phyloP scores from a whole-genome alignment of 805 yeast genomes.

The Myxozyma geophila region DNA sequence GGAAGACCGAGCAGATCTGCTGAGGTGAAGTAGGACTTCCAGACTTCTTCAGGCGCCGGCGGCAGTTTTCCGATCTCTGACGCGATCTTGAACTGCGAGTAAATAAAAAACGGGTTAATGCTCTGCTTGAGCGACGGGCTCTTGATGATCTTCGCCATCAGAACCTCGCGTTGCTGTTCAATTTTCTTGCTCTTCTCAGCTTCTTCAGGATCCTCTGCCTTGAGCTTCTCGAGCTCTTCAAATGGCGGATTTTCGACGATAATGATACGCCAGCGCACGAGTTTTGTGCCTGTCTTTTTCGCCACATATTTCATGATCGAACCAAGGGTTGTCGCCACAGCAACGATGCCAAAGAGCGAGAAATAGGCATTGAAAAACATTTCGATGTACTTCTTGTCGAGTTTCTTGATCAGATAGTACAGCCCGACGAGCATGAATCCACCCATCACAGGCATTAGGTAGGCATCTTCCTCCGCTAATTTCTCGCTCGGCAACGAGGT shows the following conservation, averaged over 20 bases:
- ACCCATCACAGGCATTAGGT: conserved; percentile 53
- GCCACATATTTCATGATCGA: conserved; percentile 18
- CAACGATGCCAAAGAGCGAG: conserved; percentile 44
- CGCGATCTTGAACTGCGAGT: conserved; percentile 19
- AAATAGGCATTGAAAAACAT: conserved; percentile 48
- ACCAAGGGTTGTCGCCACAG: conserved; percentile 45
- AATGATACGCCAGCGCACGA: conserved; percentile 24
- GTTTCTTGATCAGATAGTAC: conserved; percentile 47
- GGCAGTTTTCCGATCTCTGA: conserved; percentile 20
- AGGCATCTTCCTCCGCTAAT: conserved; percentile 45
- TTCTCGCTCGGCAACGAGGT: conserved; percentile 19
- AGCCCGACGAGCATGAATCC: conserved; percentile 49
- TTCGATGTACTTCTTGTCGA: conserved; percentile 45
- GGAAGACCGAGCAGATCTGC: conserved; percentile 33
- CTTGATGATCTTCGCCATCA: conserved; percentile 21
- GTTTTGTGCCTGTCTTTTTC: conserved; percentile 10
- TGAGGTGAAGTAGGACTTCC: conserved; percentile 23
- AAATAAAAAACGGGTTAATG: conserved; percentile 17
- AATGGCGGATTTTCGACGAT: conserved; percentile 26
- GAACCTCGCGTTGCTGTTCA: conserved; percentile 11
- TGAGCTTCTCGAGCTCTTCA: conserved; percentile 49
- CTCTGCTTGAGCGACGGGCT: conserved; percentile 17
- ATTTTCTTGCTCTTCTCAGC: conserved; percentile 23
- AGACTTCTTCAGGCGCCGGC: conserved; percentile 23
- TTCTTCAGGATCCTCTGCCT: conserved; percentile 34